Evolutionary conservation across 768 basidiomycete genomes (phyloP).

Genomic region (Hydnomerulius pinastri): DNA sequence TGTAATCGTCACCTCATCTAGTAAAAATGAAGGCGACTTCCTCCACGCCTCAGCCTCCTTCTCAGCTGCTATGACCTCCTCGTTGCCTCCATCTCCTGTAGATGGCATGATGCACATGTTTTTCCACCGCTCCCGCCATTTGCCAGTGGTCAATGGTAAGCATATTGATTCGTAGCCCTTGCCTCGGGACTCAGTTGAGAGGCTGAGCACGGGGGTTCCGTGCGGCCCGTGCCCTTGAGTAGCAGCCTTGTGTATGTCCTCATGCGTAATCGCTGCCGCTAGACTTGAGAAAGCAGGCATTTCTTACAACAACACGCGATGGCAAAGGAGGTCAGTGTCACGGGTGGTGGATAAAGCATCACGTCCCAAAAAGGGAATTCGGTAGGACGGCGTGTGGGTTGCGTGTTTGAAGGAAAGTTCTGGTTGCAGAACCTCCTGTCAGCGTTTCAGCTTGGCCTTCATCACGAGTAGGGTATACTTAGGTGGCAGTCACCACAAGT

Average conservation of each 20-base stretch:
- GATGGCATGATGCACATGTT: conserved; percentile 79
- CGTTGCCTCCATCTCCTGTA: conserved; percentile 36
- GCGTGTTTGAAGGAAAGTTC: conserved; percentile 14
- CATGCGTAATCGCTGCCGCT: conserved; percentile 28
- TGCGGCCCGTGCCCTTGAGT: conserved; percentile 24
- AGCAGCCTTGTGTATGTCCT: conserved; percentile 42
- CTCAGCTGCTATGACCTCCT: conserved; percentile 48
- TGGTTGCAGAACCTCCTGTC: not conserved
- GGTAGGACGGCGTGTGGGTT: conserved; percentile 12
- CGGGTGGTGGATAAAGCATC: conserved; percentile 7
- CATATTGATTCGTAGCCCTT: conserved; percentile 78
- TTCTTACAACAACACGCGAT: conserved; percentile 14
- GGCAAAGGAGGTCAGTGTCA: not conserved
- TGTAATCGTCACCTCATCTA: conserved; percentile 88
- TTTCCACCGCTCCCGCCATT: conserved; percentile 88
- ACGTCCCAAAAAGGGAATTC: conserved; percentile 22
- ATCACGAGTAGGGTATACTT: not conserved
- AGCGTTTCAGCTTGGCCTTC: not conserved
- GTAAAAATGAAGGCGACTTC: conserved; percentile 71
- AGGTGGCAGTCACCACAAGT: too few species aligned
- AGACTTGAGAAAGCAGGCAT: conserved; percentile 32
- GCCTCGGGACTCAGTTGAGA: conserved; percentile 51
- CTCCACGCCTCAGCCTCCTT: conserved; percentile 86
- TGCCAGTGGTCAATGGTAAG: conserved; percentile 84
- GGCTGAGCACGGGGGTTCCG: conserved; percentile 50